Conservation (phyloP, 2,329 filamentous ascomycete species). For the Fusarium albosuccineum region DNA sequence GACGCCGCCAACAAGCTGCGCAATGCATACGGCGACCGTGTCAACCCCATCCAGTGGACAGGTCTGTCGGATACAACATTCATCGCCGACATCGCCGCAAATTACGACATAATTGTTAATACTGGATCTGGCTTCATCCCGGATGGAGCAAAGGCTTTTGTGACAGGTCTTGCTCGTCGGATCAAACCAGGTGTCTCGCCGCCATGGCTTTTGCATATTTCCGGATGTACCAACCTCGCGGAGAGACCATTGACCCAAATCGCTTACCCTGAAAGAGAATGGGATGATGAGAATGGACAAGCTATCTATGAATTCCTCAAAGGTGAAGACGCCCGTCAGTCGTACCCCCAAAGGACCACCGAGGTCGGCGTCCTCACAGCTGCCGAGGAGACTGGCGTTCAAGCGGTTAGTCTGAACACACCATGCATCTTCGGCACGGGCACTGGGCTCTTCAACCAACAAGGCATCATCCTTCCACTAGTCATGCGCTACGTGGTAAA, state of each 20-base stretch:
- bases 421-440: conserved; percentile 15
- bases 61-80: background rate
- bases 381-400: background rate
- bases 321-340: background rate
- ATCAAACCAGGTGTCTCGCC: background rate
- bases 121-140: conserved; percentile 3
- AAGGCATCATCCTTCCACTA: conserved; percentile 9
- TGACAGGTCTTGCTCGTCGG: conserved; percentile 13
- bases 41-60: background rate
- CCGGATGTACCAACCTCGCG: background rate
- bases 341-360: background rate
- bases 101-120: background rate
- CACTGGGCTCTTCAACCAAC: conserved; percentile 18
- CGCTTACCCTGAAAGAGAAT: background rate
- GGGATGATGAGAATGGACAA: background rate
- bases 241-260: background rate
- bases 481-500: conserved; percentile 14
- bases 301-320: background rate
- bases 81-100: background rate
- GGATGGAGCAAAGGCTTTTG: conserved; percentile 11
- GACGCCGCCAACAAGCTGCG: background rate
- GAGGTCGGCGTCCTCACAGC: background rate
- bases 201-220: background rate
- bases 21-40: background rate
- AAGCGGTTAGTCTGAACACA: conserved; percentile 9